Base-by-base conservation (phyloP, 768 basidiomycete species). In the Calocera viscosa region DNA sequence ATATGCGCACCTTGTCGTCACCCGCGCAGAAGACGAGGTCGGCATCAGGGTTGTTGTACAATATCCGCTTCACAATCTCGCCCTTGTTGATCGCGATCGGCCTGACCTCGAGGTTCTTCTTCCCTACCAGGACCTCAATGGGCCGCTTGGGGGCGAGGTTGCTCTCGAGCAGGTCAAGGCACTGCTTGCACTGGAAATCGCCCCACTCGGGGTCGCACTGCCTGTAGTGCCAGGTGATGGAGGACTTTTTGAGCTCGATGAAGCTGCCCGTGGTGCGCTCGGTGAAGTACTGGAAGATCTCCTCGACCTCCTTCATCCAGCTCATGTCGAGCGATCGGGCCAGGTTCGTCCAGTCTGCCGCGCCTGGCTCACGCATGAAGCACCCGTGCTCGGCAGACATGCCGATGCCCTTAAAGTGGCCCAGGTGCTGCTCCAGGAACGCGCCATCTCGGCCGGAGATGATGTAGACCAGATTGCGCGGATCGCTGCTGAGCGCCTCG, bases 1-100 rank as follows among this genome's bases (percentile, higher is more conserved):
- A n/a, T n/a, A n/a, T n/a, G n/a, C 67, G 38, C 68, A 89, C 90
- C 85, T 97, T 99, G 80, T 99, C 95, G 73, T 99, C 95, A 49
- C 95, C 95, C 1, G 94, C 95, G 74, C 95, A 99, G 80, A 97
- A 95, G 75, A 97, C 82, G 73, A 97, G 94, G 75, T 96, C 91
- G 49, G 91, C 87, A 68, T 95, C 92, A 1, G 94, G 90, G 80
- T 97, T 88, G 76, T 87, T 80, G 82, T 94, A 98, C 67, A 96
- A 74, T 68, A 98, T 86, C 53, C 93, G 82, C 80, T 94, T 94
- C 73, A 97, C 94, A 73, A 98, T 97, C 80, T 98, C 95, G 65
- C 95, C 95, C 85, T 99, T 98, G 83, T 96, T 97, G 68, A 97
- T 86, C 1, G 94, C 93, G 34, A 94, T 82, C 2, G 94, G 95